These are phyloP conservation scores for Theobroma grandiflorum DNA, from an alignment of 441 rosid genomes.

Conservation along the genomic window DNA sequence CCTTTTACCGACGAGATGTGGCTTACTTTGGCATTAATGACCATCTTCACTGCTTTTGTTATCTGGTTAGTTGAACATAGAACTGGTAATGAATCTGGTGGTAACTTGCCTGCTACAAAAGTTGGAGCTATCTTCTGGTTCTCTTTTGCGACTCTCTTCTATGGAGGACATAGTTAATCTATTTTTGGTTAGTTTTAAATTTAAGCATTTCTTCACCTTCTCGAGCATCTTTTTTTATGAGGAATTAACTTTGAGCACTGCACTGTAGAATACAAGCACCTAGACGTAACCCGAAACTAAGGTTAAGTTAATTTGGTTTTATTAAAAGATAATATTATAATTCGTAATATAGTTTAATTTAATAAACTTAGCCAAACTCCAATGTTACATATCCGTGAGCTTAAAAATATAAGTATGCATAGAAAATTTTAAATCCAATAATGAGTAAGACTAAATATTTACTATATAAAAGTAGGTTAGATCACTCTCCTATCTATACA, in stretches of 20 bases:
- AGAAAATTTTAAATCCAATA: too few relatives aligned
- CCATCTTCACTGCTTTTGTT: slow-evolving; percentile 40
- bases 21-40: slow-evolving; percentile 27
- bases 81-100: slow-evolving; percentile 21
- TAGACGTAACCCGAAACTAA: background rate
- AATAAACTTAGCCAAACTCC: too few relatives aligned
- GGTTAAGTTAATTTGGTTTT: too few relatives aligned
- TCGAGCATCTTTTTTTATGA: background rate
- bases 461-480: too few relatives aligned
- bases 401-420: too few relatives aligned
- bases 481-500: too few relatives aligned
- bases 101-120: slow-evolving; percentile 23
- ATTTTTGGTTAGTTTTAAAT: background rate
- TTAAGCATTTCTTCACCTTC: background rate
- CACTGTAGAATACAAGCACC: background rate
- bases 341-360: too few relatives aligned
- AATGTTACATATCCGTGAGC: too few relatives aligned
- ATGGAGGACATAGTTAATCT: slow-evolving; percentile 30
- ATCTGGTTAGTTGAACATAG: slow-evolving; percentile 45
- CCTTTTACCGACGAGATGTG: slow-evolving; percentile 47
- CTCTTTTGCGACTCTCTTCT: slow-evolving; percentile 39
- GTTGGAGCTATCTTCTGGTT: slow-evolving; percentile 35
- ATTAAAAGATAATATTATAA: too few relatives aligned
- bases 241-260: background rate
- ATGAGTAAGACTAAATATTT: too few relatives aligned